phyloP scores from a whole-genome alignment of 2,329 filamentous ascomycete genomes.

The Pseudocercospora macadamiae region DNA sequence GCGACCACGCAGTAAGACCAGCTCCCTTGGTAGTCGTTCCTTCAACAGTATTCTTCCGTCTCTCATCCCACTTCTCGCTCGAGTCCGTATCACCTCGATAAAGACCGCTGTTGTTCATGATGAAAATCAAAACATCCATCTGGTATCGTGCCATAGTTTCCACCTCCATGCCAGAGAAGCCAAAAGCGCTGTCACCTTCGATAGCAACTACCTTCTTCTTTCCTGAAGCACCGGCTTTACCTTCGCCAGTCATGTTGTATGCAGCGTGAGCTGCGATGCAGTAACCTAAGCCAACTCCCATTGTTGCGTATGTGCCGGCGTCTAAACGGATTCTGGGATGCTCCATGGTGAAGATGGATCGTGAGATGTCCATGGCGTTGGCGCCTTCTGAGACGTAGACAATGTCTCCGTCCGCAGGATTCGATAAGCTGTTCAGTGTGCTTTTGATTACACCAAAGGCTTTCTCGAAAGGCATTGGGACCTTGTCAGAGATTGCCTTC shows the following conservation, averaged over 20 bases:
- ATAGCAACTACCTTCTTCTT: conserved; percentile 58
- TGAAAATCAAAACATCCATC: conserved; percentile 50
- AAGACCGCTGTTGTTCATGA: conserved; percentile 54
- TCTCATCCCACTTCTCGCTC: conserved; percentile 47
- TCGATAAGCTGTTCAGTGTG: conserved; percentile 51
- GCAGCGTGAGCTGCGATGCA: conserved; percentile 60
- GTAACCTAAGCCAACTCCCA: conserved; percentile 62
- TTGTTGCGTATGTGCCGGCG: conserved; percentile 62
- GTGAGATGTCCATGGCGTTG: conserved; percentile 65
- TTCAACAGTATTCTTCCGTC: conserved; percentile 46
- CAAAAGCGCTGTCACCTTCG: conserved; percentile 61
- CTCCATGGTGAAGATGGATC: conserved; percentile 57
- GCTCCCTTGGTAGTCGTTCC: conserved; percentile 41
- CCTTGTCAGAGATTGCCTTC: conserved; percentile 45
- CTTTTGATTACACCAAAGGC: conserved; percentile 58
- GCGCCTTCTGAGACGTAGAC: conserved; percentile 63
- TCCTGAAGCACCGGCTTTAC: conserved; percentile 30
- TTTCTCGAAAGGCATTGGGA: conserved; percentile 54
- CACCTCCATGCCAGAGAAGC: conserved; percentile 59
- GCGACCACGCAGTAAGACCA: conserved; percentile 52
- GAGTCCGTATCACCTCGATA: conserved; percentile 43
- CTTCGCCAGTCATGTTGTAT: conserved; percentile 53
- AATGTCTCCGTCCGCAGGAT: conserved; percentile 50
- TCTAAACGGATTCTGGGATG: conserved; percentile 60
- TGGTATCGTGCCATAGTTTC: conserved; percentile 60